phyloP scores from a whole-genome alignment of 306 rosid species.

The Quercus mongolica region DNA sequence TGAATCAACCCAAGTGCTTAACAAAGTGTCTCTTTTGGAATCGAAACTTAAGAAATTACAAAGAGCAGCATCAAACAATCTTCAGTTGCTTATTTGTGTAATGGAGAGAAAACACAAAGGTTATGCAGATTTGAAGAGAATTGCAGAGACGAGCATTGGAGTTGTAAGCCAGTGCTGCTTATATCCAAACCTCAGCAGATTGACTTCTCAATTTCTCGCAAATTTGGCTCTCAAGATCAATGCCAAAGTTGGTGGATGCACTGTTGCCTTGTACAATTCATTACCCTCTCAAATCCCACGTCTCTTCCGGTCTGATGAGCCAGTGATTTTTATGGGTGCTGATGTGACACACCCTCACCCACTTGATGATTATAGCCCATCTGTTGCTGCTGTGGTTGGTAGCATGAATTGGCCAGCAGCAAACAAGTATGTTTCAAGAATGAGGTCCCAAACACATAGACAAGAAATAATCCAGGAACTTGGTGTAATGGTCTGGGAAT shows the following conservation, averaged over 20 bases:
- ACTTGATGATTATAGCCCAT: slow-evolving; percentile 94
- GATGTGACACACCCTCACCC: slow-evolving; percentile 99
- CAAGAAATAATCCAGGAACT: slow-evolving; percentile 94
- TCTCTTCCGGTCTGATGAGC: slow-evolving; percentile 57
- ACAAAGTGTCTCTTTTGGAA: slow-evolving; percentile 76
- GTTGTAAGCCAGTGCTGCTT: slow-evolving; percentile 90
- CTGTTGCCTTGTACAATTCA: slow-evolving; percentile 83
- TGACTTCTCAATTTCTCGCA: slow-evolving; percentile 85
- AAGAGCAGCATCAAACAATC: slow-evolving; percentile 67
- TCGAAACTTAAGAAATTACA: slow-evolving; percentile 74
- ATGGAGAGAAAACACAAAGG: slow-evolving; percentile 97
- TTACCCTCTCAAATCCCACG: slow-evolving; percentile 88
- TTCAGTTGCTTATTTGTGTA: slow-evolving; percentile 82
- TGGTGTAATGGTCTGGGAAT: slow-evolving; percentile 75
- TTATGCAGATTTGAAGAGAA: slow-evolving; percentile 87
- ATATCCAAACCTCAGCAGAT: slow-evolving; percentile 69
- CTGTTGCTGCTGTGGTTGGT: slow-evolving; percentile 95
- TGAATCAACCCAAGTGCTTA: slow-evolving; percentile 77
- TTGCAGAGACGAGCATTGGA: slow-evolving; percentile 89
- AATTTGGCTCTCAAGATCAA: slow-evolving; percentile 95
- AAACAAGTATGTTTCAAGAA: slow-evolving; percentile 87
- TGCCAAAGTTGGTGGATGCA: slow-evolving; percentile 98
- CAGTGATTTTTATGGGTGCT: slow-evolving; percentile 92
- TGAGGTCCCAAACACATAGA: slow-evolving; percentile 95
- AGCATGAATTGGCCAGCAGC: slow-evolving; percentile 99